phyloP scores from a whole-genome alignment of 805 yeast genomes.

The Candida parachauliodes region DNA sequence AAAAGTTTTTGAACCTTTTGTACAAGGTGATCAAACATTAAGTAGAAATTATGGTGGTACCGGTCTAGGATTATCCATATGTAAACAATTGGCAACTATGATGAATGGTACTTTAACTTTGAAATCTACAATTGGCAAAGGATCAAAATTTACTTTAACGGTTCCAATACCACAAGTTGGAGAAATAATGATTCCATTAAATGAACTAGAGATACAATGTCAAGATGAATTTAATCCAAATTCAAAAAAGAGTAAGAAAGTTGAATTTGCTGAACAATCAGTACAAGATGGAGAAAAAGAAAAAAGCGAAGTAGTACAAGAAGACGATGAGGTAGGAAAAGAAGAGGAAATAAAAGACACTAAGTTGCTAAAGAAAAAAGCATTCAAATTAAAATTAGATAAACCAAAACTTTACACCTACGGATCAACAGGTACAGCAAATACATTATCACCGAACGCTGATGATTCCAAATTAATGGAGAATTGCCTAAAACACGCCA shows the following conservation, averaged over 20 bases:
- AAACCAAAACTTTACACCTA: conserved; percentile 44
- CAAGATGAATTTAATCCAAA: conserved; percentile 66
- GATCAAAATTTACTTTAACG: conserved; percentile 43
- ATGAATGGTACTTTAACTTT: conserved; percentile 48
- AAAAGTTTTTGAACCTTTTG: conserved; percentile 49
- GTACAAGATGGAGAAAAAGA: conserved; percentile 19
- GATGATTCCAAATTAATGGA: conserved; percentile 5
- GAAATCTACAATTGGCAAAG: conserved; percentile 43
- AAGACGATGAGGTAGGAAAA: neutral
- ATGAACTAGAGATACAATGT: conserved; percentile 39
- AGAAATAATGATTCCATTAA: conserved; percentile 19
- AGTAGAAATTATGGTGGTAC: conserved; percentile 51
- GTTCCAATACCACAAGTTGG: conserved; percentile 54
- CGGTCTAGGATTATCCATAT: conserved; percentile 48
- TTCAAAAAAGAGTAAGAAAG: conserved; percentile 36
- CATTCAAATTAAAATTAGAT: neutral
- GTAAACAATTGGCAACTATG: conserved; percentile 44
- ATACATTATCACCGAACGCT: conserved; percentile 6
- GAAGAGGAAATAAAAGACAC: neutral
- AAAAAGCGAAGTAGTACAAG: conserved; percentile 14
- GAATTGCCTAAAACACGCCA: conserved; percentile 34
- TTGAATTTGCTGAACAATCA: conserved; percentile 27
- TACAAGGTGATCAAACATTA: conserved; percentile 55
- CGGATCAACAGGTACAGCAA: conserved; percentile 49
- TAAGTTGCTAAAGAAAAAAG: no score